phyloP scores from a whole-genome alignment of 140 eudicot genomes.

The Artemisia princeps region DNA sequence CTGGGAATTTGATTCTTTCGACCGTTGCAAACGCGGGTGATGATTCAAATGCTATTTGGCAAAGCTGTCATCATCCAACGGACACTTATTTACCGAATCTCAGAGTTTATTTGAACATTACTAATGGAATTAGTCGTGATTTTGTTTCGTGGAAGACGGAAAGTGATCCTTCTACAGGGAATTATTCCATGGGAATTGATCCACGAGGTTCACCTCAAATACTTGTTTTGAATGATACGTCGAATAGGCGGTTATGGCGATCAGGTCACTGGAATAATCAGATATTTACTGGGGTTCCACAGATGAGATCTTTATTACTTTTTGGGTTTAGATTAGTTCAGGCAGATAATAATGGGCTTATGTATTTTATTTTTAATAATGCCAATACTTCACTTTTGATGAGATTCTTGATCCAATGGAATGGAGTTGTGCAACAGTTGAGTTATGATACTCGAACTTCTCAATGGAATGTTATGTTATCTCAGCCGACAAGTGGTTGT shows the following conservation, averaged over 20 bases:
- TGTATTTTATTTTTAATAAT: conserved; percentile 39
- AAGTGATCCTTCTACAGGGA: conserved; percentile 61
- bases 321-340: conserved; percentile 44
- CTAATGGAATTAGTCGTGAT: conserved; percentile 14
- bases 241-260: conserved; percentile 46
- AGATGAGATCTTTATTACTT: conserved; percentile 29
- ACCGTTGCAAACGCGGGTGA: conserved; percentile 14
- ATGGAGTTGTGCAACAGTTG: conserved; percentile 40
- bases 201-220: conserved; percentile 69
- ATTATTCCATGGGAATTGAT: conserved; percentile 59
- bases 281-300: conserved; percentile 50
- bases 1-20: conserved; percentile 46
- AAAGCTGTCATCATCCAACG: conserved; percentile 55
- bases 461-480: conserved; percentile 33
- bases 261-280: conserved; percentile 66
- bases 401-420: conserved; percentile 44
- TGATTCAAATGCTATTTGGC: conserved; percentile 37
- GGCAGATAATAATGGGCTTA: no score
- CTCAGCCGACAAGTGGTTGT: conserved; percentile 45
- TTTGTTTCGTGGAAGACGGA: conserved; percentile 59
- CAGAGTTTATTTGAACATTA: conserved; percentile 31
- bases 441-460: conserved; percentile 25
- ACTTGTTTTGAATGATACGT: conserved; percentile 41
- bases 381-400: conserved; percentile 17
- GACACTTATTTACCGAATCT: conserved; percentile 60